Percentiles rank a stretch among this genome's conserved stretches.
These are phyloP conservation scores for Plenodomus lindquistii DNA, from an alignment of 2,329 filamentous ascomycete species.

Conservation along the genomic window DNA sequence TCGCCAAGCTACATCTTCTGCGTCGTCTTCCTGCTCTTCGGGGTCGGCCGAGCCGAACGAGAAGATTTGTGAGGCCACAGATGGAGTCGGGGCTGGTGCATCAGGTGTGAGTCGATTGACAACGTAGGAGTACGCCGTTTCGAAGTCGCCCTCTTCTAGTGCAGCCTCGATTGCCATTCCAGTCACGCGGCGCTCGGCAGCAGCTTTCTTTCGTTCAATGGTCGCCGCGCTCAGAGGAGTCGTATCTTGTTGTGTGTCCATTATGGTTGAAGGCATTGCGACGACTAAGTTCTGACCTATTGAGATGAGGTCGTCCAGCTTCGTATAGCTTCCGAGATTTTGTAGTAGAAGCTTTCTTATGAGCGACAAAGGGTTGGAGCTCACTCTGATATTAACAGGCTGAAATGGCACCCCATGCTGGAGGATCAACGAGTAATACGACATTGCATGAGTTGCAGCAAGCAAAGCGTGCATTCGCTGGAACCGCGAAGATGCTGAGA, in stretches of 20 bases:
- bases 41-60: constrained; percentile 32
- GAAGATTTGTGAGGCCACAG: constrained; percentile 27
- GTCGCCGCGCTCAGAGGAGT: constrained; percentile 17
- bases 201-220: constrained; percentile 38
- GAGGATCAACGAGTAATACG: constrained; percentile 75
- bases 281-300: constrained; percentile 69
- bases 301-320: constrained; percentile 71
- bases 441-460: constrained; percentile 73
- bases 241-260: constrained; percentile 57
- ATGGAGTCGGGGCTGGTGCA: constrained; percentile 22
- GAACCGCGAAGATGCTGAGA: constrained; percentile 57
- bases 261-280: constrained; percentile 37
- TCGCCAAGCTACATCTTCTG: constrained; percentile 75
- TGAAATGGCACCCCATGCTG: constrained; percentile 81
- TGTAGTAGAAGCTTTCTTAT: constrained; percentile 75
- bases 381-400: constrained; percentile 76
- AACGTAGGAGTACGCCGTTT: constrained; percentile 84
- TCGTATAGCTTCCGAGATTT: constrained; percentile 73
- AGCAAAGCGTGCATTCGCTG: constrained; percentile 67
- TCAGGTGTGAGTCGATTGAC: constrained; percentile 66
- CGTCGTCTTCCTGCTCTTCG: constrained; percentile 24
- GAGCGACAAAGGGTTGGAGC: constrained; percentile 73
- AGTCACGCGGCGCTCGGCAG: constrained; percentile 68
- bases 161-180: constrained; percentile 82
- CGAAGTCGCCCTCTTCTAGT: constrained; percentile 76